Conservation (phyloP, 371 early-diverging fungal species). For the Mucor piriformis region DNA sequence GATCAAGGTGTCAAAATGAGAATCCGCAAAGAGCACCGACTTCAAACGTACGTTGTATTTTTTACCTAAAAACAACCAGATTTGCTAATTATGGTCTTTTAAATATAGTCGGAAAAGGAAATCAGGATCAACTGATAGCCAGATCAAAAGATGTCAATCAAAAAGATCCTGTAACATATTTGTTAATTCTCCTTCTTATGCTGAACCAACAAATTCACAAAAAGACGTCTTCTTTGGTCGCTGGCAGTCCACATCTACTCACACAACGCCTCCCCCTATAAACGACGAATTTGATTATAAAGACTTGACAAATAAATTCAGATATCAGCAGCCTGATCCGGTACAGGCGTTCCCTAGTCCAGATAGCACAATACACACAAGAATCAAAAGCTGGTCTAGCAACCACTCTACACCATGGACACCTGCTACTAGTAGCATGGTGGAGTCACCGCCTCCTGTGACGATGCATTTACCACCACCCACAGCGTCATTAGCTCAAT, state of each 20-base stretch:
- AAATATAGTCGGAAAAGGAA: conserved; percentile 11
- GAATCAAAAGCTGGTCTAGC: background rate
- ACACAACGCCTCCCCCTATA: background rate
- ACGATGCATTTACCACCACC: conserved; percentile 5
- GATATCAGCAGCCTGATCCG: background rate
- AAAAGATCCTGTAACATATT: background rate
- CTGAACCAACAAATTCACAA: conserved; percentile 1
- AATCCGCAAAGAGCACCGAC: conserved; percentile 43
- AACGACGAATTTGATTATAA: background rate
- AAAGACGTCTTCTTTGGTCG: conserved; percentile 21
- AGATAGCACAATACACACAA: conserved; percentile 17
- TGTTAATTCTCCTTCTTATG: conserved; percentile 5
- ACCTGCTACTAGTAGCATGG: background rate
- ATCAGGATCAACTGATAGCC: background rate
- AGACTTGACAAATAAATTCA: background rate
- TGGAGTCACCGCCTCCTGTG: conserved; percentile 1
- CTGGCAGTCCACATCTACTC: conserved; percentile 13
- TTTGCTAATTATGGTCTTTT: no score
- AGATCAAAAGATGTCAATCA: background rate
- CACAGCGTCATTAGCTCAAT: conserved; percentile 9
- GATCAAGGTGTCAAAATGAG: conserved; percentile 56
- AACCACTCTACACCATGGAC: background rate
- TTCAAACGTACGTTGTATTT: conserved; percentile 9
- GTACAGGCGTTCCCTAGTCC: conserved; percentile 18
- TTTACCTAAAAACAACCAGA: no score